These are phyloP conservation scores for Phytophthora pisi DNA, from an alignment of 352 stramenopile genomes.

Conservation along the genomic window DNA sequence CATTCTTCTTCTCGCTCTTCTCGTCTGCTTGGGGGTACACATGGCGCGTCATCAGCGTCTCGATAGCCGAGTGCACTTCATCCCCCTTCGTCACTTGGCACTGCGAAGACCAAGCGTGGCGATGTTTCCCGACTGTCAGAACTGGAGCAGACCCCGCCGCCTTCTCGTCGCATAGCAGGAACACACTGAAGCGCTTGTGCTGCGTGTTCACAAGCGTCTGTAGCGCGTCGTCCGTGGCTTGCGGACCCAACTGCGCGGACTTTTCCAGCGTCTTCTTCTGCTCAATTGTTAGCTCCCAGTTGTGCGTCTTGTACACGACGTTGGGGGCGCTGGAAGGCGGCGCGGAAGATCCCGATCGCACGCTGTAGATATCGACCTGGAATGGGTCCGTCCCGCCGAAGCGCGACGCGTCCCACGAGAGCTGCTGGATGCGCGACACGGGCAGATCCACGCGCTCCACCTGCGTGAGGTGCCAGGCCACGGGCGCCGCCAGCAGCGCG, in stretches of 20 bases:
- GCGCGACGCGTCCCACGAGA: slow-evolving; percentile 45
- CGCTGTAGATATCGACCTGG: slow-evolving; percentile 33
- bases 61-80: slow-evolving; percentile 39
- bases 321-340: slow-evolving; percentile 23
- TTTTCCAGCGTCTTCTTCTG: slow-evolving; percentile 20
- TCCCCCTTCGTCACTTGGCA: slow-evolving; percentile 35
- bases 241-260: slow-evolving; percentile 8
- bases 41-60: slow-evolving; percentile 45
- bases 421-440: slow-evolving; percentile 53
- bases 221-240: slow-evolving; percentile 33
- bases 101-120: slow-evolving; percentile 63
- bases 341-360: slow-evolving; percentile 8
- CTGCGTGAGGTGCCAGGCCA: slow-evolving; percentile 72
- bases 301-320: slow-evolving; percentile 24
- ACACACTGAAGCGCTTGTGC: slow-evolving; percentile 40
- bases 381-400: slow-evolving; percentile 28
- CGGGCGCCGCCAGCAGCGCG: slow-evolving; percentile 58
- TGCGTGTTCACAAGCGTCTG: slow-evolving; percentile 18
- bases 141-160: slow-evolving; percentile 6
- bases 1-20: slow-evolving; percentile 2
- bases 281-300: slow-evolving; percentile 9
- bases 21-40: slow-evolving; percentile 36
- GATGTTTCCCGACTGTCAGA: slow-evolving; percentile 64
- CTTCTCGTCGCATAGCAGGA: slow-evolving; percentile 50
- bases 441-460: slow-evolving; percentile 70